Evolutionary conservation across 2,329 filamentous ascomycete genomes (phyloP), one percentile per base, ranked within the genome.

Genomic region (Massarina eburnea): DNA sequence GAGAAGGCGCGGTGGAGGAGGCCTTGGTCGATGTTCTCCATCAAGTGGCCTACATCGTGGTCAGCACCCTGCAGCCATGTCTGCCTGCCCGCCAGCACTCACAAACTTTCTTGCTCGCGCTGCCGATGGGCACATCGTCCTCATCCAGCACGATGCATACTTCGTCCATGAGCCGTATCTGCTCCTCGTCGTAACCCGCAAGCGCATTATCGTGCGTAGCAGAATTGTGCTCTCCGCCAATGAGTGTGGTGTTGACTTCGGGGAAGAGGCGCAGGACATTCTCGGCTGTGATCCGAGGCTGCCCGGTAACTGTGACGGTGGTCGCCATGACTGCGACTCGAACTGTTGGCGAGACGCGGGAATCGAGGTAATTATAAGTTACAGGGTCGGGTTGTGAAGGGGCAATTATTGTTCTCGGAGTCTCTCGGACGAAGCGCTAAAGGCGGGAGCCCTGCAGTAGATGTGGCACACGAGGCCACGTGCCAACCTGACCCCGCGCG

Each of bases 51-150:
- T 96, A 35, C 21, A 35, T 4, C 27, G 10, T 29, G 36, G 48
- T 67, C 41, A 60, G 52, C 39, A 46, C 24, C n/a, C 19, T 36
- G 20, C 2, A 27, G 17, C 3, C 5, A 29, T 21, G 35, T 20
- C 39, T 8, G 18, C 35, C 5, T 17, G 30, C 21, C 21, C 24
- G 41, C 38, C 44, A 43, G 29, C 41, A 80, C 86, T 59, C 76
- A 95, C 94, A 99, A 45, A 90, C 83, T 78, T 99, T 99, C 82
- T 99, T 97, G 84, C 89, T 96, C 41, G 90, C 92, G 58, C 90
- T 96, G 53, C 94, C 94, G 71, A 99, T 96, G 22, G 92, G 91
- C 62, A 83, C 78, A 71, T 97, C 94, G 63, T 97, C 82, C 62
- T 95, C 85, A 72, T 97, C 92, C 37, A 95, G 77, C 15, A 99